A percentile compares a stretch with the other conserved stretches of the same genome.
These are phyloP conservation scores for Penicillium sp. DNA, from an alignment of 2,329 filamentous ascomycete species.

Conservation along the genomic window DNA sequence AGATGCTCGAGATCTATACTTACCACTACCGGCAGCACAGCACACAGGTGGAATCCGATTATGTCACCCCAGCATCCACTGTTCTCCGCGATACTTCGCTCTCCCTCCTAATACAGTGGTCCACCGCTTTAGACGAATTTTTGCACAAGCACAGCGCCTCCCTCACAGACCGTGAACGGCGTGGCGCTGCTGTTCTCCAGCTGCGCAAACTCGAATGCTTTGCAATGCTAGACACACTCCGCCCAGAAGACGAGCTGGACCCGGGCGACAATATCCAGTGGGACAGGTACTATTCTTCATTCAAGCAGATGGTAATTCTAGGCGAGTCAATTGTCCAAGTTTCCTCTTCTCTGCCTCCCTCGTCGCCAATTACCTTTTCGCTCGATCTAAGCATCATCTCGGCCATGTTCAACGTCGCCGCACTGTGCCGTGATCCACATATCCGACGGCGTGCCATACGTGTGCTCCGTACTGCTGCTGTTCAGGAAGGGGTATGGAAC, in stretches of 20 bases:
- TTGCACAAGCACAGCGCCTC: background rate
- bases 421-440: constrained; percentile 31
- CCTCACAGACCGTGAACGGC: background rate
- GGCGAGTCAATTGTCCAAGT: constrained; percentile 25
- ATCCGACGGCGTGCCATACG: constrained; percentile 29
- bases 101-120: background rate
- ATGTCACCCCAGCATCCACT: background rate
- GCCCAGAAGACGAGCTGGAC: constrained; percentile 8
- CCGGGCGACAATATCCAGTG: constrained; percentile 17
- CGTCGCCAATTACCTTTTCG: constrained; percentile 21
- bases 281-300: constrained; percentile 24
- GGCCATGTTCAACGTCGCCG: constrained; percentile 26
- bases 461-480: constrained; percentile 20
- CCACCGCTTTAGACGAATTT: background rate
- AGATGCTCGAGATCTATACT: constrained; percentile 7
- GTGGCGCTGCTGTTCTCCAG: constrained; percentile 3
- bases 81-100: background rate
- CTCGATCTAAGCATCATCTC: constrained; percentile 32
- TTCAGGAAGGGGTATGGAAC: constrained; percentile 26
- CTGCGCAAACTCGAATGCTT: constrained; percentile 3
- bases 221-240: constrained; percentile 6
- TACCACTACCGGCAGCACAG: constrained; percentile 1
- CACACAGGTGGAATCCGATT: background rate
- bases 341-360: background rate
- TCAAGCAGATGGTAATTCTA: constrained; percentile 26